Evolutionary conservation across 192 early-diverging fungal species (phyloP), one percentile per base, ranked within the genome.

Genomic region (Coemansia sp.): DNA sequence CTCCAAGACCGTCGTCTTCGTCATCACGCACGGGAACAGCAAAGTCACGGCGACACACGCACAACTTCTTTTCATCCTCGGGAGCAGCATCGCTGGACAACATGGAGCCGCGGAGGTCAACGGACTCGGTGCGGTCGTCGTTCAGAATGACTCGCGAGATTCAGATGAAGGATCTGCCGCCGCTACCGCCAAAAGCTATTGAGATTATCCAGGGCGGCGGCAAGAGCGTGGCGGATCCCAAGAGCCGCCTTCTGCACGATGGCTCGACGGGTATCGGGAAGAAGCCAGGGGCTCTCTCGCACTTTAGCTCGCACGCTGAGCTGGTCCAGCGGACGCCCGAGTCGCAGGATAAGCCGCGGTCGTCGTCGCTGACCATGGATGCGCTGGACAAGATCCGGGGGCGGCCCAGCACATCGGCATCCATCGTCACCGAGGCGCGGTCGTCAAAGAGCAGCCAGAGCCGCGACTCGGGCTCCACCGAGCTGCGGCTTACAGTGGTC

Each of bases 151-250:
- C 79, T 7, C 71, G 74, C 11, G 79, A 82, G 54, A 64, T 82
- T 12, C 71, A 73, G 63, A 76, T 82, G 74, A 82, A 82, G 68
- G 79, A 82, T 50, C 48, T 82, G 20, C 79, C 79, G 71, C 79
- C 79, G 40, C 74, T 82, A 42, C 79, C 79, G 20, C 70, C 70
- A 45, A 76, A 76, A 45, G 79, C 79, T 13, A 55, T 70, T 0
- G 73, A 75, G 54, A 65, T 81, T 39, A 58, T 61, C 65, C 62
- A 67, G 65, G 61, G 61, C n/a, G 64, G 49, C 0, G 57, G 49
- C 25, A 61, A 45, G 20, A 58, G 13, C 0, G 58, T 37, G 7
- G 25, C 60, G 8, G 38, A 38, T 5, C 55, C 54, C 8, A 20
- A 48, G 54, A 14, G 39, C 43, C 22, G 48, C 38, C 53, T 70